Percentiles rank a stretch among this genome's conserved stretches.
Evolutionary conservation across 129 eudicot genomes (phyloP).

Genomic region (Flaveria trinervia): DNA sequence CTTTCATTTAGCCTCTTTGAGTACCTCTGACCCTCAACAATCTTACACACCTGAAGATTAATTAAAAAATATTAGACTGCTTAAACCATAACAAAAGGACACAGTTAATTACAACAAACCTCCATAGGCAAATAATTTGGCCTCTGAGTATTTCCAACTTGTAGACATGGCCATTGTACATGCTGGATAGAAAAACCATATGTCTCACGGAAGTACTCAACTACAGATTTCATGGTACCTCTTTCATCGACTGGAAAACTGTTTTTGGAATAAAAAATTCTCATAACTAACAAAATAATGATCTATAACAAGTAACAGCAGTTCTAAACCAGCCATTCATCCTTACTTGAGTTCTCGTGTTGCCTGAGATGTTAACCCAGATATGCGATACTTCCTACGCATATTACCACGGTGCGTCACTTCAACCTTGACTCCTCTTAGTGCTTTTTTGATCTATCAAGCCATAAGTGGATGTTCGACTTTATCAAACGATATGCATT

Average conservation of each 20-base stretch:
- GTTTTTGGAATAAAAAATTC: conserved; percentile 3
- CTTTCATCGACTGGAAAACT: conserved; percentile 92
- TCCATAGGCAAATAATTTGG: conserved; percentile 95
- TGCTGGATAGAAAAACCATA: conserved; percentile 81
- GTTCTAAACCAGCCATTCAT: not conserved
- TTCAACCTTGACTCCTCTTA: conserved; percentile 95
- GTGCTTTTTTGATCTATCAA: conserved; percentile 72
- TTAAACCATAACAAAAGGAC: not conserved
- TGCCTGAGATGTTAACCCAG: conserved; percentile 85
- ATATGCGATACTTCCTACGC: conserved; percentile 81
- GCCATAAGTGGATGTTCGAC: not conserved
- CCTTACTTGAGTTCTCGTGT: conserved; percentile 88
- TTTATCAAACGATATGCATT: not conserved
- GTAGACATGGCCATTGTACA: conserved; percentile 89
- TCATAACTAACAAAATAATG: not conserved
- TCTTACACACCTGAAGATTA: conserved; percentile 77
- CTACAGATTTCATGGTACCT: conserved; percentile 79
- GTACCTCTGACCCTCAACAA: conserved; percentile 93
- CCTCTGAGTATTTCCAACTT: conserved; percentile 88
- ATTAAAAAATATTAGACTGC: not conserved
- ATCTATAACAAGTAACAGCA: conserved; percentile 6
- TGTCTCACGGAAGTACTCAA: conserved; percentile 91
- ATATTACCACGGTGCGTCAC: conserved; percentile 90
- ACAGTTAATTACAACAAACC: conserved; percentile 37
- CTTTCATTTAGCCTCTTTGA: conserved; percentile 80